Base-by-base conservation (phyloP, 306 rosid species). In the Trifolium dubium region DNA sequence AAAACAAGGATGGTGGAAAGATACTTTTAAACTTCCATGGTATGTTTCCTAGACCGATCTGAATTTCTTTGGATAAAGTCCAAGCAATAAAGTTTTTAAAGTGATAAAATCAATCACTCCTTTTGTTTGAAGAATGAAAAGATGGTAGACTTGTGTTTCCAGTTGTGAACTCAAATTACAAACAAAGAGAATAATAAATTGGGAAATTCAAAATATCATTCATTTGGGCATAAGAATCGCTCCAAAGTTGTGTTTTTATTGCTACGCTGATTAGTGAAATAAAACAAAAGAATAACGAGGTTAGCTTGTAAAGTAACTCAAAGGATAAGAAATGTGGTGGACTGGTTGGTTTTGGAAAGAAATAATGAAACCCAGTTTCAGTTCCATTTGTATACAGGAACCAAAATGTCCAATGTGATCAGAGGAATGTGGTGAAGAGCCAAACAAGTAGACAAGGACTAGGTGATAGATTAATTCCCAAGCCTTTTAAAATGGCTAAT, bases 1-100 rank as follows among this genome's bases (percentile, higher is more conserved):
- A 50, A 95, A 92, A 77, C 99, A 92, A 81, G 99, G 96, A 63
- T 85, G 97, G 97, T 92, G 98, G 99, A 95, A 95, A 83, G 99
- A 92, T 80, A 86, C 99, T 11, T 95, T 95, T 77, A 95, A 88
- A 82, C 96, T 95, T 84, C 99, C 93, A 28, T 95, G 99, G 99
- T 95, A 89, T 71, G 87, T 75, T 51, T 83, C 79, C 70, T 79
- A 10, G 64, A 37, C 62, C 63, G 13, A 32, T 29, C 30, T 37
- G 50, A 72, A 73, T 30, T 64, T 67, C 64, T 58, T 56, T 77
- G 59, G 39, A 70, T 53, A 15, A 73, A 65, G 64, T 82, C 58
- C 31, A 13, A 68, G 46, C 63, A 11, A 54, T 55, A 46, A 35
- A 66, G 14, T 54, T 67, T 71, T 64, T 39, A 69, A 74, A 62